Conservation (phyloP, 2,329 filamentous ascomycete genomes). For the Geosmithia putterillii region DNA sequence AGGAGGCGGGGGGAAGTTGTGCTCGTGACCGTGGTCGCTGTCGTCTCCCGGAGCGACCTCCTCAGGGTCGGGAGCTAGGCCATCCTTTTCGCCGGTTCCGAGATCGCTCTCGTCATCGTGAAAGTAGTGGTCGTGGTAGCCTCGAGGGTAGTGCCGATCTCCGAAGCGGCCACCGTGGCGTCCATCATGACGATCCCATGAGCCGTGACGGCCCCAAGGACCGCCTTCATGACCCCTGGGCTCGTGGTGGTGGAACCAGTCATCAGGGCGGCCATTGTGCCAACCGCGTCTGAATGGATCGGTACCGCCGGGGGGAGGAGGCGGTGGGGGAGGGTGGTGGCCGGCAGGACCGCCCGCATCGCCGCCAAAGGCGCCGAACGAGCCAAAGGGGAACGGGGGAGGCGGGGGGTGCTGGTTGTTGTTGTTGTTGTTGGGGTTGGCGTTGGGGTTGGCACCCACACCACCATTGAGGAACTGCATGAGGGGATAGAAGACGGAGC, state of each 20-base stretch:
- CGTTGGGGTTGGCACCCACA: neutral
- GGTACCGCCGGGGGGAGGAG: neutral
- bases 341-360: neutral
- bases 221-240: neutral
- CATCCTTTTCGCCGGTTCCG: neutral
- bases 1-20: too few relatives aligned
- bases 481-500: neutral
- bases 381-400: neutral
- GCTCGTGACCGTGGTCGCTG: neutral
- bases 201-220: neutral
- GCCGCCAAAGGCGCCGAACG: slow-evolving; percentile 1
- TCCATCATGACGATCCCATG: neutral
- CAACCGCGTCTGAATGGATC: too few relatives aligned
- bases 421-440: neutral
- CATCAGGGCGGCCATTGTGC: neutral
- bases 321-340: neutral
- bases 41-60: neutral
- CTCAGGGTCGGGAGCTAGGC: neutral
- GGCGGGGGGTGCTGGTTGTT: neutral
- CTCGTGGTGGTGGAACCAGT: neutral
- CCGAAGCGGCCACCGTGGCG: slow-evolving; percentile 1
- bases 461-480: neutral
- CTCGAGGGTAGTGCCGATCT: neutral
- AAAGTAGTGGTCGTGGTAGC: neutral
- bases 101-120: neutral